Evolutionary conservation across 371 early-diverging fungal species (phyloP).

Genomic region (Mortierella sp.): DNA sequence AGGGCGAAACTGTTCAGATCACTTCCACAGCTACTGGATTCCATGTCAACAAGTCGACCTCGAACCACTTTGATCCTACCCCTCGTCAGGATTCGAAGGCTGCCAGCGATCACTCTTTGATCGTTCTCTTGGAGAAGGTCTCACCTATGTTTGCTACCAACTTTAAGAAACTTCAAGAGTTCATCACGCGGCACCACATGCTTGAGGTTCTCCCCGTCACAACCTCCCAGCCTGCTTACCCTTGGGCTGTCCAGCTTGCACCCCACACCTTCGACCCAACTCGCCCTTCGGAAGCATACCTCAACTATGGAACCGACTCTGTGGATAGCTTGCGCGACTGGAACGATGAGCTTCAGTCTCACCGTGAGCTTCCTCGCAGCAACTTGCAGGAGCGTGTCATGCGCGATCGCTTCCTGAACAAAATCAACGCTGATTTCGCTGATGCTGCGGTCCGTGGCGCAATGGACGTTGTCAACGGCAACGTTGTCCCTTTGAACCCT

Average conservation of each 20-base stretch:
- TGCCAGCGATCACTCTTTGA: constrained; percentile 75
- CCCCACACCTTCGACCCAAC: constrained; percentile 73
- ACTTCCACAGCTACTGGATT: constrained; percentile 90
- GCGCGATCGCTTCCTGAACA: constrained; percentile 87
- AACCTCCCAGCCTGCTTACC: constrained; percentile 77
- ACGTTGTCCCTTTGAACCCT: constrained; percentile 86
- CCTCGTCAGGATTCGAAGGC: constrained; percentile 61
- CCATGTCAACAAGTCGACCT: constrained; percentile 86
- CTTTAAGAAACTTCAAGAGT: constrained; percentile 77
- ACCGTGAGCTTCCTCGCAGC: constrained; percentile 84
- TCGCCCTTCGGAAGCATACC: constrained; percentile 75
- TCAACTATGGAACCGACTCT: constrained; percentile 76
- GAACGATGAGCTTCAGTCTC: constrained; percentile 96
- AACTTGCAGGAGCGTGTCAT: constrained; percentile 88
- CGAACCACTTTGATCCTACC: constrained; percentile 80
- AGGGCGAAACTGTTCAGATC: constrained; percentile 84
- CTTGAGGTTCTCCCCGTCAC: constrained; percentile 83
- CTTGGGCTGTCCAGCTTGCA: constrained; percentile 83
- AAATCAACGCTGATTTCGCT: constrained; percentile 90
- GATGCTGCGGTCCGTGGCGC: constrained; percentile 92
- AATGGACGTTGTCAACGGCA: constrained; percentile 85
- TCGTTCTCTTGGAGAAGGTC: constrained; percentile 74
- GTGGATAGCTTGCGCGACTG: constrained; percentile 90
- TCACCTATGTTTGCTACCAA: constrained; percentile 79
- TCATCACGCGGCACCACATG: constrained; percentile 79